Evolutionary conservation across 176 grass and related monocot species (phyloP).

Genomic region (Aegilops tauschii): DNA sequence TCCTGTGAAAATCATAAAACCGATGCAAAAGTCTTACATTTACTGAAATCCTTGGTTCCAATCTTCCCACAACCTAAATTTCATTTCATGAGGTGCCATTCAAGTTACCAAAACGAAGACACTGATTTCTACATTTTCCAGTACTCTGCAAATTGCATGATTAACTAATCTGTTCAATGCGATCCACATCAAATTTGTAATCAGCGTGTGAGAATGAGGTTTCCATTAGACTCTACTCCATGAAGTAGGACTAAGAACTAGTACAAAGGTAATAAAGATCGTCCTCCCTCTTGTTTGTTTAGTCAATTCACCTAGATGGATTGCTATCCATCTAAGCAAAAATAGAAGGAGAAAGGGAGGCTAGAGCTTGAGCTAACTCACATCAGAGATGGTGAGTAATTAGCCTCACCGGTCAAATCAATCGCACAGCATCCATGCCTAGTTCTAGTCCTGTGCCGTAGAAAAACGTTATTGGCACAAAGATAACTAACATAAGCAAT

Average conservation of each 20-base stretch:
- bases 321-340: constrained; percentile 60
- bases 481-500: constrained; percentile 61
- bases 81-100: not conserved
- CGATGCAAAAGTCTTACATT: not conserved
- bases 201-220: not conserved
- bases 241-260: not conserved
- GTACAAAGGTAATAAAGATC: not conserved
- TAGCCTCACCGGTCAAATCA: constrained; percentile 63
- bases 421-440: constrained; percentile 26
- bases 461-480: constrained; percentile 50
- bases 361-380: constrained; percentile 26
- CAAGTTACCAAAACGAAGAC: not conserved
- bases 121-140: not conserved
- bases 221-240: constrained; percentile 6
- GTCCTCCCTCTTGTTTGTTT: not conserved
- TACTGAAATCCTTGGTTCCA: not conserved
- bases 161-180: not conserved
- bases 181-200: not conserved
- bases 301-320: constrained; percentile 5
- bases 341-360: constrained; percentile 30
- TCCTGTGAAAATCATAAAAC: not conserved
- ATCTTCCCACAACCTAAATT: not conserved
- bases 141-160: not conserved
- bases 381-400: constrained; percentile 69
- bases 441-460: constrained; percentile 28